Conservation (phyloP, 305 asterid genomes). For the Petunia hybrid region DNA sequence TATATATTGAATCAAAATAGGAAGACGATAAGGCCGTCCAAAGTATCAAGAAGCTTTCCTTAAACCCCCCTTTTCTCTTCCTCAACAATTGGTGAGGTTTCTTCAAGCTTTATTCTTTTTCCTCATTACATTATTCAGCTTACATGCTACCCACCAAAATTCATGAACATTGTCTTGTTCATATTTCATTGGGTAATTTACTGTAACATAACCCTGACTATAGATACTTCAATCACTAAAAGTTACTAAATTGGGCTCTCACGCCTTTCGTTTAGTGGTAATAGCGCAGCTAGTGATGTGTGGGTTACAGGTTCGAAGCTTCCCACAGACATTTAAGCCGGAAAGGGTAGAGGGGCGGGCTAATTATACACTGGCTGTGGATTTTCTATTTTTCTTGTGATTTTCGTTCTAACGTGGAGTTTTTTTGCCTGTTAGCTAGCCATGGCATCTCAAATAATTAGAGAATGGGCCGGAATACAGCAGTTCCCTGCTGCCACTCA, state of each 20-base stretch:
- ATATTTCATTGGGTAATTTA: conserved; percentile 2
- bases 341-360: no score
- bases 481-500: conserved; percentile 92
- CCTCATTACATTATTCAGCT: not conserved
- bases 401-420: conserved; percentile 22
- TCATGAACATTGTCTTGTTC: not conserved
- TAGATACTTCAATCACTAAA: not conserved
- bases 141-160: not conserved
- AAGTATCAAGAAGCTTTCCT: not conserved
- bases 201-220: not conserved
- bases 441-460: conserved; percentile 75
- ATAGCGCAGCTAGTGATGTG: no score
- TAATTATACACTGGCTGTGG: not conserved
- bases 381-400: not conserved
- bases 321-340: no score
- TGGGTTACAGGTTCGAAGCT: no score
- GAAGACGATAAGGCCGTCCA: conserved; percentile 35
- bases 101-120: not conserved
- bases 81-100: conserved; percentile 24
- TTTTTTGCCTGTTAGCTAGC: conserved; percentile 40
- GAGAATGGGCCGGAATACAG: conserved; percentile 88
- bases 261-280: no score
- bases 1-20: not conserved
- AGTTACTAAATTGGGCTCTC: not conserved
- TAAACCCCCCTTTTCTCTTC: conserved; percentile 17